phyloP scores from a whole-genome alignment of 1,284 basidiomycete species.

The Ustilago loliicola region DNA sequence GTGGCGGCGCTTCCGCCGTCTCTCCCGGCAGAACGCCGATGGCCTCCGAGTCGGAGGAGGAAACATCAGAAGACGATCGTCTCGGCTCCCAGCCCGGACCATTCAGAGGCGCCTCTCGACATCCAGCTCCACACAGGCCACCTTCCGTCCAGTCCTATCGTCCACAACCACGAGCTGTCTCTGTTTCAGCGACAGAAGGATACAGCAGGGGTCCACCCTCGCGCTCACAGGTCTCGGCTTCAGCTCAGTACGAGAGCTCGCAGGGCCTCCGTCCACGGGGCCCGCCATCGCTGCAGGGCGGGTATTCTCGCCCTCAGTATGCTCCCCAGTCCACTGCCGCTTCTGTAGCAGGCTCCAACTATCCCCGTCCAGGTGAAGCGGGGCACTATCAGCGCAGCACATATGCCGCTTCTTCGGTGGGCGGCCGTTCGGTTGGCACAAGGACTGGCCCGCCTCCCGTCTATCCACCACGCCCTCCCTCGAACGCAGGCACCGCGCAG shows the following conservation, averaged over 20 bases:
- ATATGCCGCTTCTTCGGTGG: constrained; percentile 60
- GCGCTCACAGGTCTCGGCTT: constrained; percentile 31
- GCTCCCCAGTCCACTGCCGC: constrained; percentile 39
- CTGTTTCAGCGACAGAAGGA: constrained; percentile 38
- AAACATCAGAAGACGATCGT: constrained; percentile 37
- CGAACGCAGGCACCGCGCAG: constrained; percentile 37
- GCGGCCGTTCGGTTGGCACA: constrained; percentile 52
- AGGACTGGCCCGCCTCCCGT: constrained; percentile 20
- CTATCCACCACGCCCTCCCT: constrained; percentile 38
- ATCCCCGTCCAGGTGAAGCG: constrained; percentile 35
- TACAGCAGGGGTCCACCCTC: constrained; percentile 32
- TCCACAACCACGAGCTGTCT: constrained; percentile 35
- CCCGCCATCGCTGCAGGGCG: constrained; percentile 34
- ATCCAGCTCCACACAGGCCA: constrained; percentile 25
- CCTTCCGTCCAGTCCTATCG: constrained; percentile 37
- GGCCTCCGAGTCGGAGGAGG: constrained; percentile 40
- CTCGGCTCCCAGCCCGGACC: constrained; percentile 34
- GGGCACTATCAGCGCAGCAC: constrained; percentile 45
- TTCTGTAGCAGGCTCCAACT: constrained; percentile 36
- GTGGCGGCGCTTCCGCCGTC: constrained; percentile 24
- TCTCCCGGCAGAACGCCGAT: constrained; percentile 38
- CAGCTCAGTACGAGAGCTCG: constrained; percentile 19
- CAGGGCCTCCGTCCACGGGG: constrained; percentile 27
- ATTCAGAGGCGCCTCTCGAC: constrained; percentile 26
- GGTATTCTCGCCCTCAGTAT: constrained; percentile 35